Percentiles rank a stretch among this genome's conserved stretches.
Evolutionary conservation across 441 rosid genomes (phyloP).

Genomic region (Jatropha podagrica): DNA sequence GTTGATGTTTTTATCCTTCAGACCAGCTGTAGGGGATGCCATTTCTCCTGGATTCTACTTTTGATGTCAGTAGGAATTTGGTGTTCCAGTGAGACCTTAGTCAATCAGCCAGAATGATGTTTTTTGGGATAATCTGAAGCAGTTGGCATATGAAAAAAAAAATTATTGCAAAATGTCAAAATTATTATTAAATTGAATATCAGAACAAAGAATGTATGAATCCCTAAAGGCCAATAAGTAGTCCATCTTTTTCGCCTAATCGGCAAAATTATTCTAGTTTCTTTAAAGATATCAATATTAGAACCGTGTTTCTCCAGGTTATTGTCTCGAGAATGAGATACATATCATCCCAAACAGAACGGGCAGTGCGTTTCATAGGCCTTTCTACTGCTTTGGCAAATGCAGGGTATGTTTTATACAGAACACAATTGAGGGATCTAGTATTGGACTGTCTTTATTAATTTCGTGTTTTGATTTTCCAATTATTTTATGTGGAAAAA

Average conservation of each 20-base stretch:
- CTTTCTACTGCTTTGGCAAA: constrained; percentile 99
- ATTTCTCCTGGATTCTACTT: not conserved
- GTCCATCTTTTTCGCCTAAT: constrained; percentile 7
- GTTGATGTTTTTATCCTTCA: not conserved
- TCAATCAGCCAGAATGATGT: not conserved
- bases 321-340: constrained; percentile 99
- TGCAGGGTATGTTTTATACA: constrained; percentile 66
- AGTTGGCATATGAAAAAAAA: not conserved
- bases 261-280: constrained; percentile 18
- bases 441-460: not conserved
- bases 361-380: constrained; percentile 88
- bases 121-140: not conserved
- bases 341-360: constrained; percentile 98
- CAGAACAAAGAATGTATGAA: not conserved
- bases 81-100: not conserved
- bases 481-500: not conserved
- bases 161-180: not conserved
- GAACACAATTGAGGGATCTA: constrained; percentile 6
- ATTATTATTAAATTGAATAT: not conserved
- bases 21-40: not conserved
- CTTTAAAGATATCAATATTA: constrained; percentile 1
- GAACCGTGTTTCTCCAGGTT: constrained; percentile 53
- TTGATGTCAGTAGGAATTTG: not conserved
- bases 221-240: not conserved
- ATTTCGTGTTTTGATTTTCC: not conserved